Conservation (phyloP, 768 basidiomycete species). For the Serendipita sp. region DNA sequence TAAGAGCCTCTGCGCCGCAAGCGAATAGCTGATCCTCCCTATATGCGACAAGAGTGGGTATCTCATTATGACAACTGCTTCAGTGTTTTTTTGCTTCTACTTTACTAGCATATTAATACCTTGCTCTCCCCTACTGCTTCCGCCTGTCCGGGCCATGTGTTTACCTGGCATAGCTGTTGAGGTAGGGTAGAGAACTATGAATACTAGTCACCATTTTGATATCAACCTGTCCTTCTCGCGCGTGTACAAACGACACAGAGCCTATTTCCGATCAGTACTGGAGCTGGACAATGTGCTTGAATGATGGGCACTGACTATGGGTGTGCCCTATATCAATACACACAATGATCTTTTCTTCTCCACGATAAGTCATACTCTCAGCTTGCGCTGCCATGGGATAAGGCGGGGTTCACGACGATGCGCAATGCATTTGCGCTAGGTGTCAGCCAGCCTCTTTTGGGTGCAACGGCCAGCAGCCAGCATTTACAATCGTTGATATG, state of each 20-base stretch:
- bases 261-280: background rate
- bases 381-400: too few relatives aligned
- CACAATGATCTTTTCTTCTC: too few relatives aligned
- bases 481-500: too few relatives aligned
- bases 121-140: background rate
- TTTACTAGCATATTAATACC: background rate
- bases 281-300: too few relatives aligned
- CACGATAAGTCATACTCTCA: too few relatives aligned
- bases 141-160: conserved; percentile 3
- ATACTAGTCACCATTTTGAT: background rate
- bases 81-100: too few relatives aligned
- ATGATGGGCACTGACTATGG: too few relatives aligned
- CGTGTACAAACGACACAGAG: background rate
- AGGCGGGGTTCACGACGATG: too few relatives aligned
- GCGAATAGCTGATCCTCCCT: background rate
- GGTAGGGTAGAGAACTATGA: background rate
- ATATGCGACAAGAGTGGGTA: conserved; percentile 2
- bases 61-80: background rate
- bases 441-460: too few relatives aligned
- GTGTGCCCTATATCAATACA: too few relatives aligned
- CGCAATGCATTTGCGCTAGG: too few relatives aligned
- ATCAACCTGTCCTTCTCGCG: background rate
- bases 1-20: background rate
- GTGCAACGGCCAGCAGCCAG: too few relatives aligned
- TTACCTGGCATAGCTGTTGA: background rate